Conservation (phyloP, 306 rosid genomes). For the Trifolium pratense region DNA sequence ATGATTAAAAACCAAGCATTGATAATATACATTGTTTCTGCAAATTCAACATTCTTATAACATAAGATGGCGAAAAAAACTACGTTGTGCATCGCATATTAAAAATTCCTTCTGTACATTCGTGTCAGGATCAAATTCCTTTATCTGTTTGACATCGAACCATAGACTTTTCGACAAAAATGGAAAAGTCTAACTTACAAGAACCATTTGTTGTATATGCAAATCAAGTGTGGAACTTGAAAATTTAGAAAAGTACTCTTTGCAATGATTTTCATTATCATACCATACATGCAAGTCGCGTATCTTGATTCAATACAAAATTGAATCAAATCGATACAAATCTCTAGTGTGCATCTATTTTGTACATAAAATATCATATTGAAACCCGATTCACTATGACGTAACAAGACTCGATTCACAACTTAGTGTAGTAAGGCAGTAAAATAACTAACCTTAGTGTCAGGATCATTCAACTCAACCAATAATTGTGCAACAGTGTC, state of each 20-base stretch:
- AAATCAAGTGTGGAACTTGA: no score
- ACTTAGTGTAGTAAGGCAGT: neutral
- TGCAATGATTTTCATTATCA: no score
- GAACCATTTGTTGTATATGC: no score
- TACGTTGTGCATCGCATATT: neutral
- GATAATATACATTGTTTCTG: neutral
- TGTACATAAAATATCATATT: neutral
- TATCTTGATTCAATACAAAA: no score
- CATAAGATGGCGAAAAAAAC: neutral
- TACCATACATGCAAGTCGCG: no score
- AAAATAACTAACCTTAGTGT: conserved; percentile 65
- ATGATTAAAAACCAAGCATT: neutral
- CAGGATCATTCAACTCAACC: conserved; percentile 81
- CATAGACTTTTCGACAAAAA: no score
- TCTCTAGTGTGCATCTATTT: neutral
- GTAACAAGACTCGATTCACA: neutral
- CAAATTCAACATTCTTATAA: neutral
- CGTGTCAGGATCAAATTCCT: no score
- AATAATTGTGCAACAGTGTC: conserved; percentile 62
- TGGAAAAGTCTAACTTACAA: no score
- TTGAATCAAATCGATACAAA: neutral
- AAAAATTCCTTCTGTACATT: no score
- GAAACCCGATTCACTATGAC: neutral
- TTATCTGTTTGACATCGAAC: no score
- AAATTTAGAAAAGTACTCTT: no score